Evolutionary conservation across 2,329 filamentous ascomycete genomes (phyloP).

Genomic region (Stagonosporopsis vannaccii): DNA sequence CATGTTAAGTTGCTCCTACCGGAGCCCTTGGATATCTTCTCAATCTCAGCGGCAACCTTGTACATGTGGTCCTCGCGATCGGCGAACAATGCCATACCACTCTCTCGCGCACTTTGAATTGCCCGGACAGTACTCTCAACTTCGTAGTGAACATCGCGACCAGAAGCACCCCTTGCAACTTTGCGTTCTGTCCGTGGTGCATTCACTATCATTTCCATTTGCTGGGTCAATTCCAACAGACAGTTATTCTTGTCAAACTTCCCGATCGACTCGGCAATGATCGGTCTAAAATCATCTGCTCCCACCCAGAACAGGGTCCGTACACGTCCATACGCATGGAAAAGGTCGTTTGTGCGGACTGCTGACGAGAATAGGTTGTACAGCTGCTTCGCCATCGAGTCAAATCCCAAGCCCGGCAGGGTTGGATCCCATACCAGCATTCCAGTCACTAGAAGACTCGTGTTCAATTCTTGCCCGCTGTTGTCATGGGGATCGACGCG

Average conservation of each 20-base stretch:
- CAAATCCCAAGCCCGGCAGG: conserved; percentile 58
- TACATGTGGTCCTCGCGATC: conserved; percentile 39
- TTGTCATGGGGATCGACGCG: conserved; percentile 48
- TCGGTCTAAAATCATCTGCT: conserved; percentile 63
- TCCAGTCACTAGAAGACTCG: conserved; percentile 70
- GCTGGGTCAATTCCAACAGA: conserved; percentile 67
- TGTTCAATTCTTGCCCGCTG: conserved; percentile 65
- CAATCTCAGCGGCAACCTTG: conserved; percentile 37
- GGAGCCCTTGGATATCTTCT: conserved; percentile 26
- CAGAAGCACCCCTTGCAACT: conserved; percentile 22
- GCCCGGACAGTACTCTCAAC: conserved; percentile 38
- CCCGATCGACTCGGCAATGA: conserved; percentile 67
- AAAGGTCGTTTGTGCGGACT: conserved; percentile 64
- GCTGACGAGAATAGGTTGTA: conserved; percentile 68
- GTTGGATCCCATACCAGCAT: conserved; percentile 44
- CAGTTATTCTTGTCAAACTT: conserved; percentile 65
- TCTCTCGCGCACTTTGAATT: conserved; percentile 28
- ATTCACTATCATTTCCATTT: conserved; percentile 55
- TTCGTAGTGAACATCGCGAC: conserved; percentile 40
- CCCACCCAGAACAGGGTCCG: conserved; percentile 79
- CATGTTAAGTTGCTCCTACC: conserved; percentile 18
- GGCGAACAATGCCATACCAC: conserved; percentile 32
- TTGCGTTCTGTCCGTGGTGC: conserved; percentile 17
- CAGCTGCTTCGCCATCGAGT: conserved; percentile 65
- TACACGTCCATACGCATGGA: conserved; percentile 80